Base-by-base conservation (phyloP, 371 early-diverging fungal genomes). In the Syncephalastrum racemosum region DNA sequence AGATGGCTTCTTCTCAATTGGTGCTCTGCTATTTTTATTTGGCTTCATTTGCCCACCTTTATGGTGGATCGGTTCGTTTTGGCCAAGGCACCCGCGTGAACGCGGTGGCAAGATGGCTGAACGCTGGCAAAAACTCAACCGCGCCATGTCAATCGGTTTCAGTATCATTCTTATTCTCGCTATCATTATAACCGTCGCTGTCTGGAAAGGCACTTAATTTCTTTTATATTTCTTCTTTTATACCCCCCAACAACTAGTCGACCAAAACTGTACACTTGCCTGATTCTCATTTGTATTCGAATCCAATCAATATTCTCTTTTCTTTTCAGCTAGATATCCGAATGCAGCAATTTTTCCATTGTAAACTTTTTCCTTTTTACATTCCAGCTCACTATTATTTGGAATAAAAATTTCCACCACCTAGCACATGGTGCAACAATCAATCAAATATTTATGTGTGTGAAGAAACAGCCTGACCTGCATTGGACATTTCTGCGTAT, bases 11-110 rank as follows among this genome's bases (percentile, higher is more conserved):
- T 66, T 64, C 39, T 71, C 69, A 12, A 44, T 68, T 5, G 64
- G 69, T 47, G 67, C 62, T 1, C 24, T 70, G 0, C 50, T 78
- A 16, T 78, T 78, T 43, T 44, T 72, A n/a, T 67, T 78, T 56
- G 79, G 79, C 6, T 78, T 78, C 46, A 13, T 78, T 12, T 66
- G 58, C 42, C 79, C 79, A 7, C 71, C 70, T 2, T 50, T 72
- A 1, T 78, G 79, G 79, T 78, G 79, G 75, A 48, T 78, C 25
- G 79, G 79, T 3, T 58, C 69, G 2, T 48, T 68, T 42, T 73
- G 65, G 63, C 79, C 79, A 4, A 54, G 56, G 22, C 62, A 61
- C 19, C 51, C 63, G 5, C 60, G 50, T 42, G 64, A 70, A 50
- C 61, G 48, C 12, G 68, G 67, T 22, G 73, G 75, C 3, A 75